These are phyloP conservation scores for Phanerochaete sordida DNA, from an alignment of 768 basidiomycete species.

Conservation along the genomic window DNA sequence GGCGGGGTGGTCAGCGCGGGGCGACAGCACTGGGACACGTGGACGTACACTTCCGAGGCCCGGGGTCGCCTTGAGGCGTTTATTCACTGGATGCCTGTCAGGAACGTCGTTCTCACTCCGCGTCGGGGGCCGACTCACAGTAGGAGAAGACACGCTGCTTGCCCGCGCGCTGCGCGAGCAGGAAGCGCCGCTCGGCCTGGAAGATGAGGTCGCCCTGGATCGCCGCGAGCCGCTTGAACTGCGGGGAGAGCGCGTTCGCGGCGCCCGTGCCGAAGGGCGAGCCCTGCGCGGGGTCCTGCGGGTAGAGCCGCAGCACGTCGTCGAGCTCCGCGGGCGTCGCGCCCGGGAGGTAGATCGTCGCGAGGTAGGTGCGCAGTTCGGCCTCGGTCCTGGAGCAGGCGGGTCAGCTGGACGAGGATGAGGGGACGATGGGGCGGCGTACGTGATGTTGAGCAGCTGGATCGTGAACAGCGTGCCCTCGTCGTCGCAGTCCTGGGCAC, in stretches of 20 bases:
- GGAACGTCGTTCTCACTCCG: neutral
- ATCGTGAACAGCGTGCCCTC: slow-evolving; percentile 47
- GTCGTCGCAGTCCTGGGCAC: slow-evolving; percentile 35
- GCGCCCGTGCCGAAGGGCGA: slow-evolving; percentile 50
- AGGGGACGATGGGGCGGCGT: no score
- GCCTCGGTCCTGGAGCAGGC: slow-evolving; percentile 18
- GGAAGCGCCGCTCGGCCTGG: slow-evolving; percentile 24
- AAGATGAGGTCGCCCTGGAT: slow-evolving; percentile 25
- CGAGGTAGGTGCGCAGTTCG: slow-evolving; percentile 16
- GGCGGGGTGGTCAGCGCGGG: no score
- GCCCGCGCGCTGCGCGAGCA: slow-evolving; percentile 17
- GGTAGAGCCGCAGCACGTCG: slow-evolving; percentile 19
- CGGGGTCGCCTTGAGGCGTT: slow-evolving; percentile 5
- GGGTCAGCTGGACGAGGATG: no score
- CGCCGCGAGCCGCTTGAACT: slow-evolving; percentile 28
- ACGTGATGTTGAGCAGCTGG: slow-evolving; percentile 29
- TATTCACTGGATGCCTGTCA: slow-evolving; percentile 6
- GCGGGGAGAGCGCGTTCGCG: slow-evolving; percentile 42
- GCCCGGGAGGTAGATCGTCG: slow-evolving; percentile 20
- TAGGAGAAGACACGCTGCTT: slow-evolving; percentile 20
- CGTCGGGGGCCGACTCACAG: slow-evolving; percentile 4
- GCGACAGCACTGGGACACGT: no score
- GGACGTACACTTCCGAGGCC: slow-evolving; percentile 4
- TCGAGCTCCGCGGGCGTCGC: slow-evolving; percentile 16
- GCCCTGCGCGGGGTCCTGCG: slow-evolving; percentile 35